A percentile compares a stretch with the other conserved stretches of the same genome.
phyloP scores from a whole-genome alignment of 306 rosid species.

The Dryas drummondii region DNA sequence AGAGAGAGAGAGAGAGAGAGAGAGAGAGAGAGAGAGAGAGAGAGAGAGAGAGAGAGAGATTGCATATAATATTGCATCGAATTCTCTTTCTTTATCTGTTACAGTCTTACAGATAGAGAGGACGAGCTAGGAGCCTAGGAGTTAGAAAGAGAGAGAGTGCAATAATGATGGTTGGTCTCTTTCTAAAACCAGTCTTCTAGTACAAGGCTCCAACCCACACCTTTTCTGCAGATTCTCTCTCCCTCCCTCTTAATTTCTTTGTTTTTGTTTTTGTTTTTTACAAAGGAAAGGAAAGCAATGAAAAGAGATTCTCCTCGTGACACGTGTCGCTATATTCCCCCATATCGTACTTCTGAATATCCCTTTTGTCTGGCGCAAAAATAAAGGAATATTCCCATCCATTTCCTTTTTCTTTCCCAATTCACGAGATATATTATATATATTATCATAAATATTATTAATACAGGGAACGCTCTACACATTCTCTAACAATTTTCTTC shows the following conservation, averaged over 20 bases:
- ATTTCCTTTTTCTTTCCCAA: constrained; percentile 11
- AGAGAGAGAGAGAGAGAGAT: background rate
- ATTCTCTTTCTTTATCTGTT: constrained; percentile 44
- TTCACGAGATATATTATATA: background rate
- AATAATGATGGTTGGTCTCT: constrained; percentile 69
- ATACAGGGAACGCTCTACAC: no score
- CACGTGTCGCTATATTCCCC: constrained; percentile 63
- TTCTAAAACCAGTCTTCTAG: constrained; percentile 58
- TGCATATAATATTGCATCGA: constrained; percentile 69
- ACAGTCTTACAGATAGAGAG: constrained; percentile 6
- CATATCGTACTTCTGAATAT: constrained; percentile 72
- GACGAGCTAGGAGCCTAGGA: no score
- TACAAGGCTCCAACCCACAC: constrained; percentile 76
- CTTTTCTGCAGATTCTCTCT: constrained; percentile 73
- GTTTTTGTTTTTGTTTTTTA: constrained; percentile 6
- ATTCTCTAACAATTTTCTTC: no score
- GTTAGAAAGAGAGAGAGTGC: background rate
- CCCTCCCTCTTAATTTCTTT: constrained; percentile 7
- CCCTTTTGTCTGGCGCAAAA: constrained; percentile 69
- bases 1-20: constrained; percentile 29
- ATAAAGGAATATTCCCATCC: constrained; percentile 61
- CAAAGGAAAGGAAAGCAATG: constrained; percentile 6
- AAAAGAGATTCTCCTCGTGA: constrained; percentile 44
- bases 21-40: constrained; percentile 29
- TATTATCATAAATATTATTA: no score